Conservation (phyloP, 2,329 filamentous ascomycete species). For the Fusarium euwallaceae region DNA sequence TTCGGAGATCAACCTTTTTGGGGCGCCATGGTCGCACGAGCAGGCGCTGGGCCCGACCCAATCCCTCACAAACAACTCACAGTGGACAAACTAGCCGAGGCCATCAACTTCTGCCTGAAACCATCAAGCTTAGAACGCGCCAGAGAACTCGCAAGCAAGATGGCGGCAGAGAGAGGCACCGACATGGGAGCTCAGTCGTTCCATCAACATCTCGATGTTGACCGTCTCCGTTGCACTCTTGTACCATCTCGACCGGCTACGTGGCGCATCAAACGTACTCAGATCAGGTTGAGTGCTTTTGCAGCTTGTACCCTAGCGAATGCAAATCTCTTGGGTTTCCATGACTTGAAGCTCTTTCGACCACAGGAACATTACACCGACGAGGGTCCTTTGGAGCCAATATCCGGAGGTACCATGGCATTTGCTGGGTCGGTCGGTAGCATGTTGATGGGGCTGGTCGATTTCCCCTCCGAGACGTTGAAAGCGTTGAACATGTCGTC, state of each 20-base stretch:
- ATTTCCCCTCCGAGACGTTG: background rate
- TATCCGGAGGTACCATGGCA: background rate
- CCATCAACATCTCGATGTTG: conserved; percentile 75
- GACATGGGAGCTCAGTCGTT: conserved; percentile 76
- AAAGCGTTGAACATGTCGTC: background rate
- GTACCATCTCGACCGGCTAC: conserved; percentile 77
- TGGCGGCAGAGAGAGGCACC: conserved; percentile 74
- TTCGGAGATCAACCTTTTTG: conserved; percentile 90
- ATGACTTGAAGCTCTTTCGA: conserved; percentile 76
- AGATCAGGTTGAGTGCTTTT: conserved; percentile 77
- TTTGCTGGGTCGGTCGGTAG: background rate
- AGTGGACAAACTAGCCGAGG: conserved; percentile 73
- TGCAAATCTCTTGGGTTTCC: conserved; percentile 73
- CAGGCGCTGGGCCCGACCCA: conserved; percentile 78
- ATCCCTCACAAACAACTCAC: conserved; percentile 78
- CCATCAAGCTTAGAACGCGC: conserved; percentile 70
- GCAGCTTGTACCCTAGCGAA: conserved; percentile 78
- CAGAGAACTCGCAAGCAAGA: conserved; percentile 70
- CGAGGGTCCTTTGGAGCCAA: conserved; percentile 48
- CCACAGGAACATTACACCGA: background rate
- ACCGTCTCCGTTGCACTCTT: conserved; percentile 77
- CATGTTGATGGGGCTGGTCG: background rate
- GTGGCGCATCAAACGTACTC: conserved; percentile 79
- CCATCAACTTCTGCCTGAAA: conserved; percentile 71
- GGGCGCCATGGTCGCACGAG: conserved; percentile 80